Base-by-base conservation (phyloP, 2,329 filamentous ascomycete species). In the Penicillium concentricum region DNA sequence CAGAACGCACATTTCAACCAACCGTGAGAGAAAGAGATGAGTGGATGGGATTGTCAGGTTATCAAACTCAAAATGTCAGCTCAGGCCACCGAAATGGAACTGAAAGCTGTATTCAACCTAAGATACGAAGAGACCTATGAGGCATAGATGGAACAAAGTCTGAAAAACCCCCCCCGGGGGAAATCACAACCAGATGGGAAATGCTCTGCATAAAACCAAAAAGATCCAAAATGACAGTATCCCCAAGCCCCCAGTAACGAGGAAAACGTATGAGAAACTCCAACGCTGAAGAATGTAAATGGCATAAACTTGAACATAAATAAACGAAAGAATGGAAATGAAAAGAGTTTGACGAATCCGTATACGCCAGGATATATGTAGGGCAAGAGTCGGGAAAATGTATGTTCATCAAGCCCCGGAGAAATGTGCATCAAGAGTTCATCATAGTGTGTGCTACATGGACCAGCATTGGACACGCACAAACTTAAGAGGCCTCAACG, bases 401-500 rank as follows among this genome's bases (percentile, higher is more conserved):
- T 51, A 44, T 42, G 45, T 58, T 56, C 53, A 53, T 58, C 44
- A 57, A 35, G 22, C 39, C 20, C 34, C 45, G 28, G 32, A 56
- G 44, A 48, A 57, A 68, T 63, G 59, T 67, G 54, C 47, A 46
- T 52, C 48, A 44, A 39, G 49, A 28, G 39, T 43, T 45, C 26
- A 35, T 52, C 41, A 56, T 58, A 58, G 30, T 53, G 51, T 66
- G 58, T 69, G 63, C 56, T 61, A 59, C 62, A 56, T 66, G 59
- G 60, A 59, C 54, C 57, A 65, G 57, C 30, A 55, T 54, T 50
- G 45, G 54, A 46, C 39, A 38, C 16, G 30, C 18, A 57, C 20
- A 39, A 43, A 34, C 58, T 60, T 65, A 73, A 35, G 68, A 64
- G 28, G 73, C 60, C 20, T 76, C 72, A 22, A 75, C 71, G 52